These are phyloP conservation scores for Elongisporangium undulatum DNA, from an alignment of 352 stramenopile genomes.

Conservation along the genomic window DNA sequence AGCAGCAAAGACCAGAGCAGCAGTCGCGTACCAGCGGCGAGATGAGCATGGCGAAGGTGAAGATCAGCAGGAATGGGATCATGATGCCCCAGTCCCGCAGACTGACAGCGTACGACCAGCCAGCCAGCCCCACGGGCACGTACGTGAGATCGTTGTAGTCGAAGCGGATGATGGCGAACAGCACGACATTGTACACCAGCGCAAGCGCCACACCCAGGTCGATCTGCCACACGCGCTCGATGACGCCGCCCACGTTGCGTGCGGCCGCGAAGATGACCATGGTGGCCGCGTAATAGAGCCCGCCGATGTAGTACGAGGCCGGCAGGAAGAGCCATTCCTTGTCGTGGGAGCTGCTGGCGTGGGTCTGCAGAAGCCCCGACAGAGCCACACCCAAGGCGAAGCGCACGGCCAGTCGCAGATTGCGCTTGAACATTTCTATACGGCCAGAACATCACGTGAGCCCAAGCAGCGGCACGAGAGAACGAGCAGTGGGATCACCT, in stretches of 20 bases:
- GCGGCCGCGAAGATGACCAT: constrained; percentile 70
- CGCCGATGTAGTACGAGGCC: constrained; percentile 56
- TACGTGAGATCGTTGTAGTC: constrained; percentile 39
- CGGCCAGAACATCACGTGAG: not conserved
- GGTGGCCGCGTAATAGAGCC: constrained; percentile 53
- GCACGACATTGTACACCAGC: constrained; percentile 66
- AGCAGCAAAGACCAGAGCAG: constrained; percentile 9
- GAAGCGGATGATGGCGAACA: constrained; percentile 54
- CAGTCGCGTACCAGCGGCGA: constrained; percentile 38
- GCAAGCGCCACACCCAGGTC: constrained; percentile 60
- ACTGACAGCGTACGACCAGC: constrained; percentile 59
- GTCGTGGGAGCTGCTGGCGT: constrained; percentile 14
- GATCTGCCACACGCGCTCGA: constrained; percentile 72
- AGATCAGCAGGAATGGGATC: constrained; percentile 50
- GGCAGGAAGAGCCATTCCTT: constrained; percentile 47
- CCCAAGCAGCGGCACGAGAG: not conserved
- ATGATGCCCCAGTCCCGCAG: constrained; percentile 52
- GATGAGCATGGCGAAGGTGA: constrained; percentile 61
- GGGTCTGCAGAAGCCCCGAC: constrained; percentile 50
- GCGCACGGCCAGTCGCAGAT: constrained; percentile 32
- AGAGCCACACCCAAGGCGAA: constrained; percentile 58
- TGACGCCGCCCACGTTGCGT: constrained; percentile 49
- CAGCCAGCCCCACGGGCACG: constrained; percentile 44
- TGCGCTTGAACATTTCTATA: constrained; percentile 27
- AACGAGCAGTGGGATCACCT: constrained; percentile 7